Evolutionary conservation across 768 basidiomycete species (phyloP), one percentile per base, ranked within the genome.

Genomic region (Termitomyces sp.): DNA sequence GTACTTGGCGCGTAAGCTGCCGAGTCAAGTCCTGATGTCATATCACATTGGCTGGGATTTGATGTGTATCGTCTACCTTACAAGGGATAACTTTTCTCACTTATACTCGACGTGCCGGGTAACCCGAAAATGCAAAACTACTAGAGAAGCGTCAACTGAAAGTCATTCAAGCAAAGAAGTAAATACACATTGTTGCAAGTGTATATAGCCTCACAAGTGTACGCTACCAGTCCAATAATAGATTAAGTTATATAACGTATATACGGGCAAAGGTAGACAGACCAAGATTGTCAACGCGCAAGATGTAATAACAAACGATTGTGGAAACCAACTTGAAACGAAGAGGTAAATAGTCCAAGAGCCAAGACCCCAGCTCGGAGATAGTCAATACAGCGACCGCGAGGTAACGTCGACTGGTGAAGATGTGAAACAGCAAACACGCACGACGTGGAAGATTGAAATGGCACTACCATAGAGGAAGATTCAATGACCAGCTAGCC

Each of bases 351-450:
- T 16, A 33, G 37, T 48, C 31, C 34, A 18, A 58, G 22, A 33
- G 59, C 61, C 56, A 27, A 60, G 50, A 57, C 62, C 54, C 62
- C 57, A 53, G 59, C 59, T 48, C 53, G 53, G 46, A 45, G 24
- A 57, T 53, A 46, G 39, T 31, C 52, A 37, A 49, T 55, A 39
- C 54, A 60, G 18, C 20, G 54, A 59, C 45, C 53, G 50, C 18
- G 47, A 34, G 34, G 39, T 33, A 20, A 41, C 54, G 58, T 24
- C 47, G 47, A 33, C 34, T 24, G 24, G 18, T 46, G 24, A 47
- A 47, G 30, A 45, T 37, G 18, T 42, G 58, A 39, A 47, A 45
- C 48, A 47, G 52, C 55, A 54, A 41, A 48, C 49, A 55, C 55
- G 41, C 49, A 33, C 52, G 56, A 53, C 55, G 48, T 18, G 44